Evolutionary conservation across 208 protist species (phyloP).

Genomic region (Jaenimonas drosophilae): DNA sequence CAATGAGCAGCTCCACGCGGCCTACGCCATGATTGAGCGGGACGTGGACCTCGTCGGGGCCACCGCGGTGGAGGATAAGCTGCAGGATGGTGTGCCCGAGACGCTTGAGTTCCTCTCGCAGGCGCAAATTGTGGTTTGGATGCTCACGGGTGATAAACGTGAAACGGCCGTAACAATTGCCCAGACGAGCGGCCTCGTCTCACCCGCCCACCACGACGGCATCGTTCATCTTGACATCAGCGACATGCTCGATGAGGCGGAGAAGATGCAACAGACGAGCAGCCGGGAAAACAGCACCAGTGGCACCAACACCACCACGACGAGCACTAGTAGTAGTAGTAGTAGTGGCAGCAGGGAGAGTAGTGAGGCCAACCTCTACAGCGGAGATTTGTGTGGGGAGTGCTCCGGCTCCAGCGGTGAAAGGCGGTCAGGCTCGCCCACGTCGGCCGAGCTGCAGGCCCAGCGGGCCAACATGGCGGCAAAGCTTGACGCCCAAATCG

Average conservation of each 20-base stretch:
- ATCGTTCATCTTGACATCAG: background rate
- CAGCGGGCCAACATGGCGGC: background rate
- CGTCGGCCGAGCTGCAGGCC: too few species aligned
- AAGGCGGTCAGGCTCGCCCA: too few species aligned
- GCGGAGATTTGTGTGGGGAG: background rate
- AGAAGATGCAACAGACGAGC: too few species aligned
- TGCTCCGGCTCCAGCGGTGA: background rate
- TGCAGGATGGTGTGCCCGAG: constrained; percentile 92
- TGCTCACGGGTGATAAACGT: constrained; percentile 98
- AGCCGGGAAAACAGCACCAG: too few species aligned
- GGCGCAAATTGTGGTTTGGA: constrained; percentile 92
- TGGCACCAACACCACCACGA: too few species aligned
- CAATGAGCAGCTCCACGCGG: constrained; percentile 38
- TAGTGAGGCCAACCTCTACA: too few species aligned
- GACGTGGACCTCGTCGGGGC: constrained; percentile 85
- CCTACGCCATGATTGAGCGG: constrained; percentile 67
- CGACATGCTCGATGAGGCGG: background rate
- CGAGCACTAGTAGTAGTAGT: too few species aligned
- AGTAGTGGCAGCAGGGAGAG: too few species aligned
- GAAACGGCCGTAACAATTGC: constrained; percentile 97
- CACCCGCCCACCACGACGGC: constrained; percentile 7
- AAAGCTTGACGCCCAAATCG: constrained; percentile 6
- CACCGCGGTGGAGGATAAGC: constrained; percentile 94
- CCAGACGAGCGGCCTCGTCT: constrained; percentile 40
- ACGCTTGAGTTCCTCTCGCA: constrained; percentile 81